Evolutionary conservation across 352 stramenopile genomes (phyloP), one percentile per base, ranked within the genome.

Genomic region (Globisporangium cystogenes): DNA sequence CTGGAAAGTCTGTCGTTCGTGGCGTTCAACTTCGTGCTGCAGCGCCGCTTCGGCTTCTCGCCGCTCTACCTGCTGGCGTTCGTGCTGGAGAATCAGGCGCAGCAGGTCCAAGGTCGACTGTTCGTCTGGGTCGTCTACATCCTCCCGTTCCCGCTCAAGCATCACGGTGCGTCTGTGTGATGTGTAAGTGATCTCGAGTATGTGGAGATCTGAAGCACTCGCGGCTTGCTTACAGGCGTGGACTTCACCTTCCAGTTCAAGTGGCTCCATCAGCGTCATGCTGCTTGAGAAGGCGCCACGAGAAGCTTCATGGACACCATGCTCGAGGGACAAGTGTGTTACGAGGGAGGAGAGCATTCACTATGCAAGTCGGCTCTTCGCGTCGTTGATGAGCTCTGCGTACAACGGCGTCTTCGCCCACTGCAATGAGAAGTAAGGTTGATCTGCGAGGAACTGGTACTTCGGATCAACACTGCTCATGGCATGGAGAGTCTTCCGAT

Each of bases 31-130:
- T 2, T 59, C 4, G 33, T 60, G 14, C 39, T 73, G 10, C 54
- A 60, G 24, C 33, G 50, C 4, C 50, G 44, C 39, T 58, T 78
- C 21, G 58, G 51, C 3, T 69, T 61, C 37, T 61, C 55, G 6
- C 53, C 59, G 7, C 10, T 64, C 2, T 69, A 72, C 35, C 54
- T 68, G 29, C 43, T 82, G 7, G 68, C 62, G 1, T 78, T 82
- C 46, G 68, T 82, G 23, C 59, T 82, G 0, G 68, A 81, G 60
- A 71, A 42, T 0, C 64, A 77, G 8, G 23, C 37, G 1, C 18
- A 43, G 16, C 39, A 53, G 5, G 37, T 76, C 0, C 67, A 73
- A 43, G 41, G 50, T 1, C 48, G 55, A 1, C 15, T 76, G 4
- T 55, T 76, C 20, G 26, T 69, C 7, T 72, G 62, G 65, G 51